Evolutionary conservation across 169 alveolate species (phyloP), one percentile per base, ranked within the genome.

Genomic region (Cryptosporidium sp.): DNA sequence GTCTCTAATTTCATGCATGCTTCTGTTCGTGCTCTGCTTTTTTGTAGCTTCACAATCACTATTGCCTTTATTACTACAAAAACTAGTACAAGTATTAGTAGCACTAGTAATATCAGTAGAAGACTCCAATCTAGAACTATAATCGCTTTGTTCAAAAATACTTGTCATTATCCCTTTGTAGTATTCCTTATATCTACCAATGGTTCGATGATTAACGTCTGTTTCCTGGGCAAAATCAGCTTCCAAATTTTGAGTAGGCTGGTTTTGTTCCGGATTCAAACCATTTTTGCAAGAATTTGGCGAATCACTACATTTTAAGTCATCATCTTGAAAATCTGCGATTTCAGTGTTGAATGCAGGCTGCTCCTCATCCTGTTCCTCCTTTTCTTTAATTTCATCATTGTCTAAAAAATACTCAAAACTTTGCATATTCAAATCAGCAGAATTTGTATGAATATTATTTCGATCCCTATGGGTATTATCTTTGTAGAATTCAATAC

Each of bases 321-420:
- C 23, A 26, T 35, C 84, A 8, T 48, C 26, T 50, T 35, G 35
- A 50, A 2, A 18, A 45, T 23, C 45, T 10, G 58, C 4, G 3
- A 43, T 33, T 23, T 5, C 0, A 23, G 10, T 70, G 2, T 41
- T 45, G 48, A 23, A 45, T 16, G 18, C 39, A 7, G 80, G 80
- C 18, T 43, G 39, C 18, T 71, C 85, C 50, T 71, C 85, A 18
- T 31, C 43, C 23, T 73, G 86, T 23, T 52, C 86, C n/a, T 73
- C 52, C 33, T 52, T 52, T 58, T 73, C 86, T 50, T 73, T 73
- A 10, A 52, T 33, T 58, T 73, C 86, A 14, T 43, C 48, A 51
- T 71, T 48, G 33, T 39, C 85, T 29, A 71, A 10, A 35, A 33
- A 50, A 31, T 71, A 71, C 33, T 50, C 85, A 14, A 71, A 71